Conservation (phyloP, 2,329 filamentous ascomycete species). For the Chrysoporthe austroafricana region DNA sequence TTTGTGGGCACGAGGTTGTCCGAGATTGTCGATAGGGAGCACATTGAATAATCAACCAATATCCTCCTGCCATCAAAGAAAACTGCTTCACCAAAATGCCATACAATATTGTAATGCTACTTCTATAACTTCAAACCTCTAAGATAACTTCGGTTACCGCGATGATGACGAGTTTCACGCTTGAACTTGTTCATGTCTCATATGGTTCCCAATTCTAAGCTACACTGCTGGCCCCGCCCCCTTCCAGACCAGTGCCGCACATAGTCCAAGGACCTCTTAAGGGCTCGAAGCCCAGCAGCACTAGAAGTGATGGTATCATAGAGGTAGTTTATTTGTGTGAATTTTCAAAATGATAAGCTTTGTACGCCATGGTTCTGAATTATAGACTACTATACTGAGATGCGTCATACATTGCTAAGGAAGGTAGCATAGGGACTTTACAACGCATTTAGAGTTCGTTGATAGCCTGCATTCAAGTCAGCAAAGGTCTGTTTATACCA, state of each 20-base stretch:
- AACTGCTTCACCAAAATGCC: background rate
- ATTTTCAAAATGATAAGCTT: background rate
- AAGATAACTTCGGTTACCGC: background rate
- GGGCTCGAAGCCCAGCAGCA: background rate
- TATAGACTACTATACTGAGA: background rate
- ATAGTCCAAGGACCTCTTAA: background rate
- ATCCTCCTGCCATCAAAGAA: background rate
- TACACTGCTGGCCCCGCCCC: background rate
- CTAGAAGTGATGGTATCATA: background rate
- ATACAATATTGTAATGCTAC: background rate
- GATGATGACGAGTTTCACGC: background rate
- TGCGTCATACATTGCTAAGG: background rate
- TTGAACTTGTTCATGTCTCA: background rate
- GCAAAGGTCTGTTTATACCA: background rate
- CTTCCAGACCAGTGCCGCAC: background rate
- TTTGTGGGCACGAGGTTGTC: background rate
- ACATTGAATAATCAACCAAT: background rate
- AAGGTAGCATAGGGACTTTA: background rate
- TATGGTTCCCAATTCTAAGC: background rate
- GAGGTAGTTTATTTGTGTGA: background rate
- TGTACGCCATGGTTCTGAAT: background rate
- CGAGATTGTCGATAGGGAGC: background rate
- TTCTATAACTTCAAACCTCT: background rate
- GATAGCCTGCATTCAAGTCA: background rate
- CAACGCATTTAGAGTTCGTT: too few relatives aligned